Percentiles rank a stretch among this genome's conserved stretches.
Conservation (phyloP, 495 filamentous ascomycete genomes). For the Saxophila tyrrhenica region DNA sequence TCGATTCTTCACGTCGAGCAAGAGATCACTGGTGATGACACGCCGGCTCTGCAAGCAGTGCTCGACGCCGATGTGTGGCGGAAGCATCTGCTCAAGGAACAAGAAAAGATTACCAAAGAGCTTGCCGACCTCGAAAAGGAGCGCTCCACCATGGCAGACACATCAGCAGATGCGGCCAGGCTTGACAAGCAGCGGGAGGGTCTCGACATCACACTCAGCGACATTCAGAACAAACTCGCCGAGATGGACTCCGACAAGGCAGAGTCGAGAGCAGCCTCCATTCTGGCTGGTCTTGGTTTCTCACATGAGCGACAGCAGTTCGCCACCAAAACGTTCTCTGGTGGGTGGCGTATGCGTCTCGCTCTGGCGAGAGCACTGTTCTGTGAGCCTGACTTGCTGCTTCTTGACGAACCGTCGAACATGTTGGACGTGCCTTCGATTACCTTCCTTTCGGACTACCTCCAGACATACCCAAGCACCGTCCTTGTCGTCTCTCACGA, state of each 20-base stretch:
- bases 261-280: conserved; percentile 86
- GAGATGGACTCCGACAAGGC: conserved; percentile 99
- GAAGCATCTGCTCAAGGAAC: conserved; percentile 85
- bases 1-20: conserved; percentile 98
- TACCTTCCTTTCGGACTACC: conserved; percentile 93
- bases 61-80: conserved; percentile 98
- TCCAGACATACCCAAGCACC: conserved; percentile 87
- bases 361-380: conserved; percentile 91
- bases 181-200: conserved; percentile 82
- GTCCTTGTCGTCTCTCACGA: conserved; percentile 97
- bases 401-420: conserved; percentile 99
- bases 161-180: conserved; percentile 68
- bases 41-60: conserved; percentile 86
- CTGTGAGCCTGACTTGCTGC: conserved; percentile 91
- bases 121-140: conserved; percentile 71
- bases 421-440: conserved; percentile 99
- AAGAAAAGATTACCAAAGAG: conserved; percentile 81
- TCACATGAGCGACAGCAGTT: conserved; percentile 85
- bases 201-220: conserved; percentile 73
- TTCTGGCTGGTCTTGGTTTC: conserved; percentile 94
- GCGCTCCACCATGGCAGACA: conserved; percentile 70
- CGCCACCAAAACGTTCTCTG: conserved; percentile 95
- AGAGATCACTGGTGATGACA: conserved; percentile 97
- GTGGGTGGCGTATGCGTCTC: conserved; percentile 98
- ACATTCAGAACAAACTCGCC: conserved; percentile 82